Conservation (phyloP, 2,329 filamentous ascomycete species). For the Ceratocystis colombiana region DNA sequence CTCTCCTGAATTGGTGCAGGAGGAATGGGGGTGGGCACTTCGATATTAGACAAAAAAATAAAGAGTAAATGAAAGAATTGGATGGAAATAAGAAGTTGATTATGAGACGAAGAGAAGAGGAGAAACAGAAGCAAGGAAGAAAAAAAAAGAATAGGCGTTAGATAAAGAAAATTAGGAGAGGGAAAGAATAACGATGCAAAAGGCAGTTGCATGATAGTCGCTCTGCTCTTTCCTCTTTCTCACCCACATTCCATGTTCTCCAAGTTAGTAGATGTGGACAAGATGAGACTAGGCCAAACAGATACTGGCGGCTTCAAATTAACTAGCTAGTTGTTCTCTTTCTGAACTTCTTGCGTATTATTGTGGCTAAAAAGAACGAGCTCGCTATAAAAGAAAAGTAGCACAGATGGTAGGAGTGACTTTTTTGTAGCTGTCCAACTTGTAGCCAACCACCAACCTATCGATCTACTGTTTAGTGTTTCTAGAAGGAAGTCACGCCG, state of each 20-base stretch:
- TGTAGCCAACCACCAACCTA: too few relatives aligned
- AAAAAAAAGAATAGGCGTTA: background rate
- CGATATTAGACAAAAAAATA: background rate
- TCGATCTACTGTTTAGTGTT: background rate
- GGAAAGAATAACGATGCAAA: background rate
- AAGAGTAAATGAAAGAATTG: background rate
- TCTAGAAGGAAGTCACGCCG: conserved; percentile 18
- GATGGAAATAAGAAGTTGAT: background rate
- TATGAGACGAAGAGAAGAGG: conserved; percentile 1
- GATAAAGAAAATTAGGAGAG: background rate
- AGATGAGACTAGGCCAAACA: background rate
- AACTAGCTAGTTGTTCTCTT: background rate
- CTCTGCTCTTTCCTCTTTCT: conserved; percentile 4
- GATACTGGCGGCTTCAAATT: background rate
- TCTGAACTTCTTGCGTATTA: background rate
- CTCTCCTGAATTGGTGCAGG: conserved; percentile 12
- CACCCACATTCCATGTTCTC: background rate
- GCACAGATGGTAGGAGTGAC: background rate
- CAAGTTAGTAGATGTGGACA: background rate
- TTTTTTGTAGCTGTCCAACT: too few relatives aligned
- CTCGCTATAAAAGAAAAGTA: background rate
- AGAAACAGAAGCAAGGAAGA: background rate
- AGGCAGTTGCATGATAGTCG: background rate
- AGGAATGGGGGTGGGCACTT: background rate
- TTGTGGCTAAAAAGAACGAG: background rate